These are phyloP conservation scores for Tritrichomonas musculus DNA, from an alignment of 208 protist species.

Conservation along the genomic window DNA sequence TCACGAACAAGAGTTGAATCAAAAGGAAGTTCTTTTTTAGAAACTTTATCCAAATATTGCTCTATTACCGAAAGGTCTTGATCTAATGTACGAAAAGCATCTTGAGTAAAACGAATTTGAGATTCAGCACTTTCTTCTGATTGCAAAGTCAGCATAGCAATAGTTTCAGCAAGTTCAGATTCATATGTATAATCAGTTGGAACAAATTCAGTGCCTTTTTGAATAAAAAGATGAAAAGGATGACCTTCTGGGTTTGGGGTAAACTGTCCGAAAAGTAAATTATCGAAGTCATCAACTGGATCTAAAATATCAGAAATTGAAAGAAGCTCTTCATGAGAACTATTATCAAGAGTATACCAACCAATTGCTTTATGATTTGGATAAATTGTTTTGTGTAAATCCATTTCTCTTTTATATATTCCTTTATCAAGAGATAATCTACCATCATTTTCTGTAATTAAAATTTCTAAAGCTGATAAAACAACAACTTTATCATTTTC, in stretches of 20 bases:
- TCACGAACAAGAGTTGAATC: background rate
- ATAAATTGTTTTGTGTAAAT: background rate
- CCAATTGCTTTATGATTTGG: background rate
- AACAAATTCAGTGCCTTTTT: background rate
- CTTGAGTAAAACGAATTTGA: background rate
- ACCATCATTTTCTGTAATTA: background rate
- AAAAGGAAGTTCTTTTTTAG: background rate
- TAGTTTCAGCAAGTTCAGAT: background rate
- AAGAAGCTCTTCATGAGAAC: background rate
- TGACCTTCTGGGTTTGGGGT: background rate
- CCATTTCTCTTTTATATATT: background rate
- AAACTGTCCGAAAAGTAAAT: background rate
- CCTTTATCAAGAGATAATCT: background rate
- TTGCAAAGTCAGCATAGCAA: background rate
- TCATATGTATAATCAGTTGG: background rate
- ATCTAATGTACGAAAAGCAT: background rate
- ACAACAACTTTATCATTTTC: background rate
- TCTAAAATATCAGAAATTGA: background rate
- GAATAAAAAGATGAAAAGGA: background rate
- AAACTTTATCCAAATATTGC: background rate
- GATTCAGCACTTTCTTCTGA: background rate
- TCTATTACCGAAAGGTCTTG: background rate
- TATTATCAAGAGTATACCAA: background rate
- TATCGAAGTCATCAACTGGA: background rate
- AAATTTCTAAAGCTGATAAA: background rate